Base-by-base conservation (phyloP, 169 alveolate species). In the Eimeria acervulina region DNA sequence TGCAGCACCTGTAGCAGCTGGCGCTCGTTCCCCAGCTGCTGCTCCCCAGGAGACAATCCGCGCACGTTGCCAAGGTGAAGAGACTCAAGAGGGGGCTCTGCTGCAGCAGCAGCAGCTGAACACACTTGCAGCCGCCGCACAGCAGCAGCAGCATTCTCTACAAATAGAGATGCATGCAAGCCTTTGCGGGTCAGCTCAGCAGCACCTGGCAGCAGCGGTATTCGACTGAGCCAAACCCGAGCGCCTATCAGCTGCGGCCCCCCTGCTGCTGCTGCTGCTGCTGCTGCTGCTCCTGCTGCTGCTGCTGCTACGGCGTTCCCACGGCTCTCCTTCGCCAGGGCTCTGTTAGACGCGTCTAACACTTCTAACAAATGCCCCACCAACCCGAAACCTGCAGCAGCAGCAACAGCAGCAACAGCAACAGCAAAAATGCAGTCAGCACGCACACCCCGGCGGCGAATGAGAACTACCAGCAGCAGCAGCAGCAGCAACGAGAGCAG, bases 331-430 rank as follows among this genome's bases (percentile, higher is more conserved):
- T 44, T 42, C 68, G 44, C 28, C 12, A 36, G 42, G 5, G 81
- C 92, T 59, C n/a, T 68, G 59, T 36, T 76, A 26, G 68, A 83
- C 51, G 96, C 80, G 47, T 87, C 78, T 2, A 95, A 52, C 89
- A 95, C 61, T 80, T 95, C 96, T 36, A 74, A 66, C 85, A 95
- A 74, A 68, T 95, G 96, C 2, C 96, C 96, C 26, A 38, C 40
- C 74, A 95, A 31, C 36, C 96, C 96, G 52, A 95, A 95, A 1
- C 96, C 96, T 94, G 90, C 52, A 70, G 52, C 40, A 78, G 61
- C 55, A 78, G 61, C 89, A 42, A 23, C 89, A 38, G 89, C 89
- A 78, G 61, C 66, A 78, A 36, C 55, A 78, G 63, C 89, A n/a
- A n/a, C n/a, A n/a, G n/a, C n/a, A n/a, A n/a, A n/a, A n/a, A n/a